These are phyloP conservation scores for Phytophthora pluvialis DNA, from an alignment of 352 stramenopile species.

Conservation along the genomic window DNA sequence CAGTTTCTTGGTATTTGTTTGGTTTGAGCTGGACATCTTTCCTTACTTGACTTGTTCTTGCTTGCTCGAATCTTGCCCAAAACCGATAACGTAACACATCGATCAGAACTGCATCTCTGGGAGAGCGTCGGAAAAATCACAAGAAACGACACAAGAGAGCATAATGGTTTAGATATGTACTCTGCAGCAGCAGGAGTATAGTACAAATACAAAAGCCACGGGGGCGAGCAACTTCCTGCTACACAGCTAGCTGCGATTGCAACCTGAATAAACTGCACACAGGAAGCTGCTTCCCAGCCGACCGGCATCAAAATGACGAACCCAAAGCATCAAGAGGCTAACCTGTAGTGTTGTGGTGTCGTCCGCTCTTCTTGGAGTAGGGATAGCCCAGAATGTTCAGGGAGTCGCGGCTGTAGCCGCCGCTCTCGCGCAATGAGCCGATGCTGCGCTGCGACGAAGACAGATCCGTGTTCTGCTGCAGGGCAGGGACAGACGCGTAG, in stretches of 20 bases:
- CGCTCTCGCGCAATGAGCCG: conserved; percentile 55
- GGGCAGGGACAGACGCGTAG: conserved; percentile 22
- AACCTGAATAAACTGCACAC: conserved; percentile 16
- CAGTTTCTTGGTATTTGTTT: conserved; percentile 32
- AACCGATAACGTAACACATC: conserved; percentile 43
- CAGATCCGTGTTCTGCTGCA: conserved; percentile 26
- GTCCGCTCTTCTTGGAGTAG: conserved; percentile 78
- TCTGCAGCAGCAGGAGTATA: conserved; percentile 33
- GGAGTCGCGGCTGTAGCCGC: conserved; percentile 78
- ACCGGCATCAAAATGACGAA: conserved; percentile 22
- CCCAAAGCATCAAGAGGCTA: conserved; percentile 31
- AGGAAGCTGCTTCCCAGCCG: conserved; percentile 37
- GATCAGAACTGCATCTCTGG: conserved; percentile 51
- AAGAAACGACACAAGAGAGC: conserved; percentile 31
- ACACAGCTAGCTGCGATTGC: conserved; percentile 24
- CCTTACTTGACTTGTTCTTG: conserved; percentile 26
- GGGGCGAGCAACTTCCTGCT: conserved; percentile 32
- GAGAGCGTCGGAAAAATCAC: conserved; percentile 11
- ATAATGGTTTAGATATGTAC: conserved; percentile 45
- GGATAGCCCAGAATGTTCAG: conserved; percentile 86
- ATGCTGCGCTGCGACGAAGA: conserved; percentile 38
- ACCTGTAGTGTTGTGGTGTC: conserved; percentile 60
- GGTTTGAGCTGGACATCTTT: conserved; percentile 9
- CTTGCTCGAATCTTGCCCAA: conserved; percentile 24
- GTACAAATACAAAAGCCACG: conserved; percentile 35